Percentiles rank a stretch among this genome's conserved stretches.
These are phyloP conservation scores for Lasiodiplodia sp. DNA, from an alignment of 2,329 filamentous ascomycete species.

Conservation along the genomic window DNA sequence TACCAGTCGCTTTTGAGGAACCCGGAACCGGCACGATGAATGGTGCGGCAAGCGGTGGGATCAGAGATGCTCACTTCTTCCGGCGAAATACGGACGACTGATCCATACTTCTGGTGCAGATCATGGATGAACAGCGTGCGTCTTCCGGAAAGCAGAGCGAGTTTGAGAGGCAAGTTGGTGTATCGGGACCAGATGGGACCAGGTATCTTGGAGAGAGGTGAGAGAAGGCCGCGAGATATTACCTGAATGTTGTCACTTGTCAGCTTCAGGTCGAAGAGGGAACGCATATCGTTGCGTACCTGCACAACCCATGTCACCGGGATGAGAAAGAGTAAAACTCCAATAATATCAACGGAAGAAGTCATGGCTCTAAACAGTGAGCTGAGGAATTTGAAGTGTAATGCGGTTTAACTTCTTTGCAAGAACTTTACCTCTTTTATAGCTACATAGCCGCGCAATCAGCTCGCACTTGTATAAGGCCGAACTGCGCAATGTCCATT, in stretches of 20 bases:
- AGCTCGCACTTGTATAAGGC: too few relatives aligned
- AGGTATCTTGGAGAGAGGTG: slow-evolving; percentile 31
- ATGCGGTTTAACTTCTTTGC: too few relatives aligned
- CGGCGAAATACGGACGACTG: slow-evolving; percentile 42
- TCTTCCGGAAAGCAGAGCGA: slow-evolving; percentile 46
- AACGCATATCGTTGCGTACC: background rate
- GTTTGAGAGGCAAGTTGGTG: slow-evolving; percentile 45
- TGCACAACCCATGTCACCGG: background rate
- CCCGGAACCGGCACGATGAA: slow-evolving; percentile 42
- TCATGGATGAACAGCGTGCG: slow-evolving; percentile 49
- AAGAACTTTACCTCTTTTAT: too few relatives aligned
- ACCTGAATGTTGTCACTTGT: background rate
- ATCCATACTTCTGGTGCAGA: slow-evolving; percentile 46
- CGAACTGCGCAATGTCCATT: too few relatives aligned
- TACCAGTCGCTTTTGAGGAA: slow-evolving; percentile 27
- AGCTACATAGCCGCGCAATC: too few relatives aligned
- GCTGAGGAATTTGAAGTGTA: too few relatives aligned
- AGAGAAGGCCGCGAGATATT: slow-evolving; percentile 15
- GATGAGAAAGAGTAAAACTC: too few relatives aligned
- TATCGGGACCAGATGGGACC: slow-evolving; percentile 45
- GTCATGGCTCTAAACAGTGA: too few relatives aligned
- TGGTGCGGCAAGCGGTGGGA: slow-evolving; percentile 41
- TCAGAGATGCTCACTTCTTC: slow-evolving; percentile 42
- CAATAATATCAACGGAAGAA: too few relatives aligned
- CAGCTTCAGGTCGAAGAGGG: background rate